phyloP scores from a whole-genome alignment of 2,329 filamentous ascomycete genomes.

The Aspergillus phoenicis region DNA sequence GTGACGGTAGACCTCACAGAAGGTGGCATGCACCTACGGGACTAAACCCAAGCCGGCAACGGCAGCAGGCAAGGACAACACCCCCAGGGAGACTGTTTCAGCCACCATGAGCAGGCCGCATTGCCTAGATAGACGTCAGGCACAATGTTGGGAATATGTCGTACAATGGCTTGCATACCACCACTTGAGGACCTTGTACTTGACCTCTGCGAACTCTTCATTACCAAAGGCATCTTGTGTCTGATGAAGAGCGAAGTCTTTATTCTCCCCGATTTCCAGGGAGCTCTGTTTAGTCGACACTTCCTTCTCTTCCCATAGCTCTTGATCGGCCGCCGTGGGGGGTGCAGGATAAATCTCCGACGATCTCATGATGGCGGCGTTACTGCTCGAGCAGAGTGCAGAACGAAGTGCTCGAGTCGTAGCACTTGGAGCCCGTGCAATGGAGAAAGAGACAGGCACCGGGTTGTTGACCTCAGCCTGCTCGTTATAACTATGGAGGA shows the following conservation, averaged over 20 bases:
- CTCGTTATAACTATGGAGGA: neutral
- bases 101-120: slow-evolving; percentile 57
- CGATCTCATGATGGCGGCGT: slow-evolving; percentile 15
- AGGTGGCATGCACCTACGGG: slow-evolving; percentile 39
- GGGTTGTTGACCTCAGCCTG: neutral
- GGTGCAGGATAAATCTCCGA: slow-evolving; percentile 17
- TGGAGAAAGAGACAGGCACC: neutral
- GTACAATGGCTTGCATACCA: slow-evolving; percentile 27
- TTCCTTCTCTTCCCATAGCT: slow-evolving; percentile 15
- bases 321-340: slow-evolving; percentile 17
- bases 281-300: slow-evolving; percentile 14
- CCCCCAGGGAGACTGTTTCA: slow-evolving; percentile 61
- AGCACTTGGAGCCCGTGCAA: neutral
- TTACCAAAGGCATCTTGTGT: slow-evolving; percentile 44
- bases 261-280: slow-evolving; percentile 25
- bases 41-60: slow-evolving; percentile 57
- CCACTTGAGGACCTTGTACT: slow-evolving; percentile 57
- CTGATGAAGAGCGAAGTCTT: slow-evolving; percentile 23
- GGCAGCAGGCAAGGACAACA: slow-evolving; percentile 57
- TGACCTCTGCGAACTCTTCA: slow-evolving; percentile 47
- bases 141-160: neutral
- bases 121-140: slow-evolving; percentile 44
- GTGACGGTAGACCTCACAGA: neutral
- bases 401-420: neutral
- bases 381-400: neutral